Base-by-base conservation (phyloP, 2,329 filamentous ascomycete genomes). In the Lasiodiplodia theobromae region DNA sequence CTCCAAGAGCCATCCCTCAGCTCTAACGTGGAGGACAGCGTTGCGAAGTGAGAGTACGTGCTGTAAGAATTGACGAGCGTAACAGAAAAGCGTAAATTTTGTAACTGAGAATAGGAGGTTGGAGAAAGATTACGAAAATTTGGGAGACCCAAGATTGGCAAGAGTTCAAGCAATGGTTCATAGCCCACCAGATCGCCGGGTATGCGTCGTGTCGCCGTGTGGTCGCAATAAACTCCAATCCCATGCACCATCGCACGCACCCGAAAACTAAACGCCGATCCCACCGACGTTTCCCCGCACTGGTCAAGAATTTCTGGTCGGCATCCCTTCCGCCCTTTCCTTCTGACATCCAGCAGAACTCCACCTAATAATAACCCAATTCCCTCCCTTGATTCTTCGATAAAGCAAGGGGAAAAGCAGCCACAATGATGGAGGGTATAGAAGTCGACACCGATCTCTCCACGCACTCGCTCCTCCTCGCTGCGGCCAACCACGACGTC, bases 401-500 rank as follows among this genome's bases (percentile, higher is more conserved):
- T 11, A 16, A 44, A 47, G 16, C 5, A 47, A 47, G 18, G 44
- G 44, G n/a, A 16, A 16, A 47, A 47, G 6, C 44, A 47, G 7
- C 25, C n/a, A 10, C 38, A 18, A 25, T 38, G 5, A 71, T 70
- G 66, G 66, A 70, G 53, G 58, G 52, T 54, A 47, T 79, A 58
- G 73, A 74, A 12, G 71, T 72, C 1, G 79, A 84, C 69, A 79
- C 79, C 8, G 82, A 85, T 72, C 81, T 83, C 0, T 77, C 76
- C 67, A 80, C 78, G 21, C 88, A 91, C 79, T 84, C 87, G 70
- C 86, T 92, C 72, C 86, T 92, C 66, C 86, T 91, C 58, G 88
- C 89, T 25, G 86, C 90, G 44, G 85, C 89, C 5, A 85, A 90
- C 72, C 90, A 92, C 79, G 86, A 97, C 78, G 80, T 90, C 70